phyloP scores from a whole-genome alignment of 345 rosid genomes.

The Cochlearia excelsa region DNA sequence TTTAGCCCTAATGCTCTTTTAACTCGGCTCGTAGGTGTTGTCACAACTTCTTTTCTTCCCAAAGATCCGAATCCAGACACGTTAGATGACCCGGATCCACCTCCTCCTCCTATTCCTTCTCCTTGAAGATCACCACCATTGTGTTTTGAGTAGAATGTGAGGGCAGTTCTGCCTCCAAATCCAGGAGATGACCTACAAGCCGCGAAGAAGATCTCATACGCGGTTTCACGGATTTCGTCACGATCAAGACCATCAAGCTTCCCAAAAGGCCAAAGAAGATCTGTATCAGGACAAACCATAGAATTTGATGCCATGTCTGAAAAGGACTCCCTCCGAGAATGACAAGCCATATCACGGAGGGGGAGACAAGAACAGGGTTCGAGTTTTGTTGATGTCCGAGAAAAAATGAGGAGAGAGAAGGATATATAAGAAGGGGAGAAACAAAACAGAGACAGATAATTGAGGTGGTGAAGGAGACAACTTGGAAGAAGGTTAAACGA shows the following conservation, averaged over 20 bases:
- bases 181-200: slow-evolving; percentile 86
- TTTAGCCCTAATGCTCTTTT: slow-evolving; percentile 72
- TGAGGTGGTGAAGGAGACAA: slow-evolving; percentile 19
- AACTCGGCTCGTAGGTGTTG: slow-evolving; percentile 61
- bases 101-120: slow-evolving; percentile 37
- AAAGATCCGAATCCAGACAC: slow-evolving; percentile 36
- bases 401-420: slow-evolving; percentile 15
- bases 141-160: slow-evolving; percentile 56
- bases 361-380: slow-evolving; percentile 1
- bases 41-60: slow-evolving; percentile 52
- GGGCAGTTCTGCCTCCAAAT: slow-evolving; percentile 66
- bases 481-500: slow-evolving; percentile 13
- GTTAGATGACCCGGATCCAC: slow-evolving; percentile 6
- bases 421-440: slow-evolving; percentile 13
- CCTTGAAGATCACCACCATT: slow-evolving; percentile 38
- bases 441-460: slow-evolving; percentile 11
- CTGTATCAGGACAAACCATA: slow-evolving; percentile 32
- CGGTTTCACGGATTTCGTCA: slow-evolving; percentile 71
- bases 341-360: slow-evolving; percentile 43
- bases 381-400: neutral
- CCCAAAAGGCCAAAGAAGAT: slow-evolving; percentile 75
- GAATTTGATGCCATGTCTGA: slow-evolving; percentile 19
- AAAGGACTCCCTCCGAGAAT: slow-evolving; percentile 50
- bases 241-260: slow-evolving; percentile 50
- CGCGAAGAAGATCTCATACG: slow-evolving; percentile 86